Percentiles rank a stretch among this genome's conserved stretches.
phyloP scores from a whole-genome alignment of 768 basidiomycete species.

The Tephrocybe sp. region DNA sequence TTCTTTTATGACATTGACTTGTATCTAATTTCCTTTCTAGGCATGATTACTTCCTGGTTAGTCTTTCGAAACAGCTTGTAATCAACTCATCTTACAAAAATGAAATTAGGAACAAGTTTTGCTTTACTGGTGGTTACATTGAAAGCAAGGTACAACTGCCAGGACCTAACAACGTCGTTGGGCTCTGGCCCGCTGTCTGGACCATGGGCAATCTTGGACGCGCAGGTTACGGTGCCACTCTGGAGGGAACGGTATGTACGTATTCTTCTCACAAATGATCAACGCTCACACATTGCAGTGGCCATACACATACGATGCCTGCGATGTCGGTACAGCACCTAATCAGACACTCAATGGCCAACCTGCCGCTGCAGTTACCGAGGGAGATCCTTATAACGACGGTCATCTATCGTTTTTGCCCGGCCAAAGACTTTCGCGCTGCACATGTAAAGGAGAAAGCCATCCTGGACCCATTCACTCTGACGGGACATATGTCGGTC shows the following conservation, averaged over 20 bases:
- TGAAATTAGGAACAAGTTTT: slow-evolving; percentile 76
- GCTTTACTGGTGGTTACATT: slow-evolving; percentile 82
- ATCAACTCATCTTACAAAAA: slow-evolving; percentile 25
- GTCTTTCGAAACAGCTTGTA: slow-evolving; percentile 1
- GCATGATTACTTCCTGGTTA: slow-evolving; percentile 43
- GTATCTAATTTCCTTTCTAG: slow-evolving; percentile 30
- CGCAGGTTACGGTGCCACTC: slow-evolving; percentile 82
- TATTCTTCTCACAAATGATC: background rate
- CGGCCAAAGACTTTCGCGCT: slow-evolving; percentile 81
- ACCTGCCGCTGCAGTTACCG: slow-evolving; percentile 60
- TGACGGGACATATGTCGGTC: slow-evolving; percentile 77
- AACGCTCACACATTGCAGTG: slow-evolving; percentile 42
- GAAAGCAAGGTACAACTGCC: slow-evolving; percentile 66
- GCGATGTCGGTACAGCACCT: slow-evolving; percentile 80
- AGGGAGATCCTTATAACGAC: slow-evolving; percentile 51
- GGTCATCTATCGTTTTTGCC: slow-evolving; percentile 69
- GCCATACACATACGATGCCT: slow-evolving; percentile 82
- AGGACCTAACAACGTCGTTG: slow-evolving; percentile 62
- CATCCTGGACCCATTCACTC: slow-evolving; percentile 81
- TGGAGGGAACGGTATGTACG: slow-evolving; percentile 70
- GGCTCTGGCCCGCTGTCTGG: slow-evolving; percentile 83
- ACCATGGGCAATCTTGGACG: slow-evolving; percentile 69
- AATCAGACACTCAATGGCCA: slow-evolving; percentile 78
- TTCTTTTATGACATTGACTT: slow-evolving; percentile 23
- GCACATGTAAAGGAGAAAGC: slow-evolving; percentile 79